A percentile compares a stretch with the other conserved stretches of the same genome.
Evolutionary conservation across 2,329 filamentous ascomycete genomes (phyloP).

Genomic region (Neopestalotiopsis rosae): DNA sequence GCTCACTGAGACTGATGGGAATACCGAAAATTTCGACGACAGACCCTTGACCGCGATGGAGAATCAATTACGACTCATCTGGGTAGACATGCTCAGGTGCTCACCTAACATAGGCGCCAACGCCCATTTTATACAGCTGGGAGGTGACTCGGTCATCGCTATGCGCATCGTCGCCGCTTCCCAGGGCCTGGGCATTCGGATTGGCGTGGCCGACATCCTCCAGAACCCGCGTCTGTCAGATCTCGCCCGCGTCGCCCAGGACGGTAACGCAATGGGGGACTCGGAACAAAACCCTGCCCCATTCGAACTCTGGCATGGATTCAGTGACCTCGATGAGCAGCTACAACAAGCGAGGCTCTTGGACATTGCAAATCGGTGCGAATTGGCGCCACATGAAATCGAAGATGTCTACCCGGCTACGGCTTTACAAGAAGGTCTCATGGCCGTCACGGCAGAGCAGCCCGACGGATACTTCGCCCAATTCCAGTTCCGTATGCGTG

Average conservation of each 20-base stretch:
- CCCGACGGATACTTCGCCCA: constrained; percentile 34
- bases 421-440: constrained; percentile 33
- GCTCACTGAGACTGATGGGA: not conserved
- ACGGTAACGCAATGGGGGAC: constrained; percentile 52
- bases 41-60: not conserved
- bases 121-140: constrained; percentile 13
- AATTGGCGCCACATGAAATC: not conserved
- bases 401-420: constrained; percentile 34
- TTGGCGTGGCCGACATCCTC: constrained; percentile 1
- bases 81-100: constrained; percentile 13
- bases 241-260: constrained; percentile 49
- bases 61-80: constrained; percentile 8
- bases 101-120: not conserved
- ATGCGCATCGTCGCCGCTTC: constrained; percentile 17
- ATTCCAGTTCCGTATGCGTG: constrained; percentile 16
- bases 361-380: not conserved
- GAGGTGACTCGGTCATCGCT: constrained; percentile 17
- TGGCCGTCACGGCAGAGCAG: constrained; percentile 30
- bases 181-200: not conserved
- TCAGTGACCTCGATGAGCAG: constrained; percentile 35
- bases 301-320: constrained; percentile 2
- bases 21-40: constrained; percentile 59
- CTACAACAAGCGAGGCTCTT: not conserved
- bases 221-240: constrained; percentile 9
- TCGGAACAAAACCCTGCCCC: constrained; percentile 36